Conservation (phyloP, 2,329 filamentous ascomycete genomes). For the Sporothrix pallida region DNA sequence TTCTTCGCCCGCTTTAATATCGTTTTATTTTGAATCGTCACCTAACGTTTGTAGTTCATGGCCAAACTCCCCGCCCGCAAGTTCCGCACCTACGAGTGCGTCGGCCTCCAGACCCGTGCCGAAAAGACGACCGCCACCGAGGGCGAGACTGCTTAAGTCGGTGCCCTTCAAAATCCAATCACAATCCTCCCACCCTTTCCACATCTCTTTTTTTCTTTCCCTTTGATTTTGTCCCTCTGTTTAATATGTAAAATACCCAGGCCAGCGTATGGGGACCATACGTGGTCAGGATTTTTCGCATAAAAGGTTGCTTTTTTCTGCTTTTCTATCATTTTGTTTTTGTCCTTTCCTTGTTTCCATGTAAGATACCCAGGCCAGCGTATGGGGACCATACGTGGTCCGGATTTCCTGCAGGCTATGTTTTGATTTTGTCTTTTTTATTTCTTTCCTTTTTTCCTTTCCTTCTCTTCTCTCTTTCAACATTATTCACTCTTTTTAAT, state of each 20-base stretch:
- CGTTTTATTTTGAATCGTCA: neutral
- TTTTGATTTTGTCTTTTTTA: neutral
- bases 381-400: constrained; percentile 35
- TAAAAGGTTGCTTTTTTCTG: constrained; percentile 3
- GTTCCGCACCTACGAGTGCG: constrained; percentile 48
- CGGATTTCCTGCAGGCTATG: constrained; percentile 25
- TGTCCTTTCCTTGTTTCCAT: neutral
- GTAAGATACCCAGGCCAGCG: constrained; percentile 32
- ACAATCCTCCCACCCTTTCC: neutral
- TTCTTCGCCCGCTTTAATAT: neutral
- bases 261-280: constrained; percentile 33
- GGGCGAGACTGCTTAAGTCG: neutral
- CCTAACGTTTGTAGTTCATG: constrained; percentile 42
- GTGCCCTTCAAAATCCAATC: neutral
- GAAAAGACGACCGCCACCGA: constrained; percentile 31
- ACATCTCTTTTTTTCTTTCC: neutral
- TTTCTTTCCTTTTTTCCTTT: neutral
- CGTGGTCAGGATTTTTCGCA: constrained; percentile 29
- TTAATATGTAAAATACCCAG: constrained; percentile 26
- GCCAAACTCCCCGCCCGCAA: constrained; percentile 50
- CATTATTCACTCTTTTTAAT: constrained; percentile 23
- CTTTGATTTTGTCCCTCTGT: neutral
- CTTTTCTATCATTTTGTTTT: neutral
- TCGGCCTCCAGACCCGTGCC: constrained; percentile 35
- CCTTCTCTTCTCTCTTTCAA: neutral